Conservation (phyloP, 2,329 filamentous ascomycete species). For the Thelonectria blattea region DNA sequence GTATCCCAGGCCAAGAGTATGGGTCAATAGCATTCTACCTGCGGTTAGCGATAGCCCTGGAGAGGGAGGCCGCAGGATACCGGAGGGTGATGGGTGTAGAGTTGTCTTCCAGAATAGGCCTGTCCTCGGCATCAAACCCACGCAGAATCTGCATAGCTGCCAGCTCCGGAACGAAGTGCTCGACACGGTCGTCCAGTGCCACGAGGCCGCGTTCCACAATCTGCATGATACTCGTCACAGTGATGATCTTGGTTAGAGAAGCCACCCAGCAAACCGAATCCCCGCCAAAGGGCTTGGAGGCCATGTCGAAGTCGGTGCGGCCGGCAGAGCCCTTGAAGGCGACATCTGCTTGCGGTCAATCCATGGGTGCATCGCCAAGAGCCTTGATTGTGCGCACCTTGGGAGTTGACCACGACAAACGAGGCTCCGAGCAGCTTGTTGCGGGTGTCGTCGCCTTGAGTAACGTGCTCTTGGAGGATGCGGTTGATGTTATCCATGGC, state of each 20-base stretch:
- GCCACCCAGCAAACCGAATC: conserved; percentile 47
- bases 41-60: not conserved
- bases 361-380: not conserved
- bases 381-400: conserved; percentile 33
- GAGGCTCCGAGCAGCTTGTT: conserved; percentile 46
- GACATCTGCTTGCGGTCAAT: conserved; percentile 32
- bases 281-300: conserved; percentile 40
- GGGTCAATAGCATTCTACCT: conserved; percentile 52
- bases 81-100: conserved; percentile 47
- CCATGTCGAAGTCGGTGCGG: conserved; percentile 39
- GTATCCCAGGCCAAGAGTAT: conserved; percentile 55
- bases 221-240: conserved; percentile 46
- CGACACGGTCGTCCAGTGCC: conserved; percentile 47
- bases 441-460: conserved; percentile 37
- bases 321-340: conserved; percentile 47
- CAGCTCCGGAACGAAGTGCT: conserved; percentile 44
- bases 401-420: conserved; percentile 43
- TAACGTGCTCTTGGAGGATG: conserved; percentile 41
- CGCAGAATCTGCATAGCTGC: conserved; percentile 43
- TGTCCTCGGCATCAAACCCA: conserved; percentile 44
- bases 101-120: conserved; percentile 48
- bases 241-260: conserved; percentile 53
- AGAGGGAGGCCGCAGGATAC: conserved; percentile 24
- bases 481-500: conserved; percentile 38
- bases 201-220: conserved; percentile 46